phyloP scores from a whole-genome alignment of 495 filamentous ascomycete genomes.

The Neurospora sp. region DNA sequence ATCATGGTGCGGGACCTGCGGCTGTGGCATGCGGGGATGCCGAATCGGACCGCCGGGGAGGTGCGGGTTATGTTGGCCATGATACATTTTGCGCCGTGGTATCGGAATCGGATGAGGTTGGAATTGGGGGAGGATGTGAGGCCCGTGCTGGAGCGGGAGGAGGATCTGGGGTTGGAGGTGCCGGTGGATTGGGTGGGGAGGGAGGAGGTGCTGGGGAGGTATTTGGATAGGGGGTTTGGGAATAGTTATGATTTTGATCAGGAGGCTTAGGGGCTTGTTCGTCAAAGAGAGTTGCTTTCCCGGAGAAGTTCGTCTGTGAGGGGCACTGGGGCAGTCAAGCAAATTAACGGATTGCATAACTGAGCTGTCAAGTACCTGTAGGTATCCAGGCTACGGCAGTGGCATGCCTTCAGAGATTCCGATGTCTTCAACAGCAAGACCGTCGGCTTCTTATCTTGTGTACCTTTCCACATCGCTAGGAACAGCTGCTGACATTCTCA shows the following conservation, averaged over 20 bases:
- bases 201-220: slow-evolving; percentile 22
- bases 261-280: not conserved
- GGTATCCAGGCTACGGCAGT: too few species aligned
- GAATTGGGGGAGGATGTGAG: slow-evolving; percentile 38
- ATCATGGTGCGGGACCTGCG: slow-evolving; percentile 46
- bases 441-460: too few species aligned
- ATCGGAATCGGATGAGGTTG: slow-evolving; percentile 37
- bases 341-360: too few species aligned
- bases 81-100: slow-evolving; percentile 28
- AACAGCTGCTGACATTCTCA: too few species aligned
- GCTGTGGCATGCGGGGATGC: slow-evolving; percentile 54
- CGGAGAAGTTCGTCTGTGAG: too few species aligned
- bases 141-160: slow-evolving; percentile 22
- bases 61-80: slow-evolving; percentile 49
- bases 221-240: slow-evolving; percentile 38
- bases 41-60: slow-evolving; percentile 37
- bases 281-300: too few species aligned
- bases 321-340: too few species aligned
- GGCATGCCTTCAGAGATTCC: too few species aligned
- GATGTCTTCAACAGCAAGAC: too few species aligned
- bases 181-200: slow-evolving; percentile 33
- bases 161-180: slow-evolving; percentile 27
- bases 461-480: too few species aligned
- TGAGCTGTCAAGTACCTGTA: too few species aligned
- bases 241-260: slow-evolving; percentile 43